A percentile compares a stretch with the other conserved stretches of the same genome.
Conservation (phyloP, 805 yeast species). For the Candida krabiensis region DNA sequence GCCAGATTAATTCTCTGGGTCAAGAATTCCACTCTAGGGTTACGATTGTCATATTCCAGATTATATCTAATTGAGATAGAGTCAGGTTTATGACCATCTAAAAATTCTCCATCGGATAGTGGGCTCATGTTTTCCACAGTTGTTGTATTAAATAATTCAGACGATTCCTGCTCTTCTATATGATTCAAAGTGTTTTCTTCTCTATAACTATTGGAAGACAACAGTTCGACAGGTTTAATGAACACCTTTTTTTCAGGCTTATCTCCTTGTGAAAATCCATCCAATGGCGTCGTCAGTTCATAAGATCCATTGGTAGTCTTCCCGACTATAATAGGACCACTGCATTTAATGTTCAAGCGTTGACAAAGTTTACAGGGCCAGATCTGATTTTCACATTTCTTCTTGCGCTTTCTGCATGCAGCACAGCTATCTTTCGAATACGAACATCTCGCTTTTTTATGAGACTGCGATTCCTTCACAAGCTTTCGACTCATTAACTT, state of each 20-base stretch:
- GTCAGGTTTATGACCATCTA: neutral
- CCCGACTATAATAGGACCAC: slow-evolving; percentile 10
- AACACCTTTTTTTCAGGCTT: too few relatives aligned
- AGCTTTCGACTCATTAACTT: neutral
- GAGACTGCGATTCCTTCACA: slow-evolving; percentile 1
- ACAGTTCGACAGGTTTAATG: too few relatives aligned
- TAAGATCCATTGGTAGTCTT: too few relatives aligned
- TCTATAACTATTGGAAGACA: too few relatives aligned
- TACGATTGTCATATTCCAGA: neutral
- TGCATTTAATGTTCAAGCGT: slow-evolving; percentile 8
- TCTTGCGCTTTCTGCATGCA: slow-evolving; percentile 25
- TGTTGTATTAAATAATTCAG: too few relatives aligned
- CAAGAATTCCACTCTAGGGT: neutral
- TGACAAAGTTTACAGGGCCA: slow-evolving; percentile 26
- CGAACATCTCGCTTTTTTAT: slow-evolving; percentile 12
- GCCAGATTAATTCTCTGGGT: slow-evolving; percentile 4
- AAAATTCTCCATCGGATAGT: neutral
- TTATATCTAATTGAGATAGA: neutral
- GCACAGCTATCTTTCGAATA: slow-evolving; percentile 21
- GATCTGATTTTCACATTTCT: slow-evolving; percentile 28
- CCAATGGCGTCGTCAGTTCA: too few relatives aligned
- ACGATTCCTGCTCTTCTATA: too few relatives aligned
- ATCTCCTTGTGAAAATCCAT: too few relatives aligned
- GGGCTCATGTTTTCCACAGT: too few relatives aligned
- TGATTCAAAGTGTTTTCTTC: too few relatives aligned